These are phyloP conservation scores for Cutaneotrichosporon sp. DNA, from an alignment of 1,284 basidiomycete genomes.

Conservation along the genomic window DNA sequence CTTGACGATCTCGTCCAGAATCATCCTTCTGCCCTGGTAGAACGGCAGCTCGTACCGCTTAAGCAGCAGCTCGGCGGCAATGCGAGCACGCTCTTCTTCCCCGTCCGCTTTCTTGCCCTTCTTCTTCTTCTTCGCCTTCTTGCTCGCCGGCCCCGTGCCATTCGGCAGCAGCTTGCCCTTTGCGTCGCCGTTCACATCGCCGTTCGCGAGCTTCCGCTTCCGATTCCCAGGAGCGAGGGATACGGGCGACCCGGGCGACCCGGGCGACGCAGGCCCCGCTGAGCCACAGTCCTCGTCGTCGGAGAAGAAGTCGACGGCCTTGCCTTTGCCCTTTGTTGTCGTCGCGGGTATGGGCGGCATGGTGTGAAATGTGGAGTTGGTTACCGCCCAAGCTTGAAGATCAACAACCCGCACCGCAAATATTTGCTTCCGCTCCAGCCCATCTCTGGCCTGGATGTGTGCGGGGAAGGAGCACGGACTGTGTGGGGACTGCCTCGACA, in stretches of 20 bases:
- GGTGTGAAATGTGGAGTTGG: background rate
- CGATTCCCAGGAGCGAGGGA: background rate
- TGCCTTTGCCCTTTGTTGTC: conserved; percentile 4
- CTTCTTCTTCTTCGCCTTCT: conserved; percentile 1
- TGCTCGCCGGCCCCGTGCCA: background rate
- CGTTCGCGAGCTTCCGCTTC: background rate
- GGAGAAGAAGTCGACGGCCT: conserved; percentile 13
- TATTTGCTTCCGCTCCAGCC: conserved; percentile 8
- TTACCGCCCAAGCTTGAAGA: background rate
- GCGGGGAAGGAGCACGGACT: background rate
- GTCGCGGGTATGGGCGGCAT: conserved; percentile 9
- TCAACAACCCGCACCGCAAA: conserved; percentile 2
- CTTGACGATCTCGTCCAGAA: conserved; percentile 65
- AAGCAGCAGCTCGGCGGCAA: conserved; percentile 53
- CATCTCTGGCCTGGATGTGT: no score
- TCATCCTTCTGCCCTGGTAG: conserved; percentile 66
- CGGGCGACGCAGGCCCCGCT: background rate
- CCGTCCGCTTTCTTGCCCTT: conserved; percentile 13
- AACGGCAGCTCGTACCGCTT: conserved; percentile 70
- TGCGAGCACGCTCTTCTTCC: conserved; percentile 21
- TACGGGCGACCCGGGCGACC: background rate
- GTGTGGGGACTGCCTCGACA: background rate
- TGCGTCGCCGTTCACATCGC: background rate
- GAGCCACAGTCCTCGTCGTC: conserved; percentile 16
- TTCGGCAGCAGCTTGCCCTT: background rate